Percentiles rank a stretch among this genome's conserved stretches.
phyloP scores from a whole-genome alignment of 345 rosid genomes.

The Aethionema arabicum region DNA sequence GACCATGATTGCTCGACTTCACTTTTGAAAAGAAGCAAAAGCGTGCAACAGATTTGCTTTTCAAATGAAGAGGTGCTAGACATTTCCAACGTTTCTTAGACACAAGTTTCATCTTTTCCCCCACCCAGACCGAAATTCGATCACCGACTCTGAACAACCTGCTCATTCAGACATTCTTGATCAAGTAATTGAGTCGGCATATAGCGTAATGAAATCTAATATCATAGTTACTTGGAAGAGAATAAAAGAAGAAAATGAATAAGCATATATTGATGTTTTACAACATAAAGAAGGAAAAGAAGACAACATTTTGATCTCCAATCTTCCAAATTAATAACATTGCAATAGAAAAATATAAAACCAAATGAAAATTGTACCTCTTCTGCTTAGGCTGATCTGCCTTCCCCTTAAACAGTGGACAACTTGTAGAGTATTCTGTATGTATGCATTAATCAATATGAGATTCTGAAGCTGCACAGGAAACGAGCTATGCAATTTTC shows the following conservation, averaged over 20 bases:
- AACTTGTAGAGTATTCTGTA: constrained; percentile 34
- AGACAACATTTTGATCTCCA: neutral
- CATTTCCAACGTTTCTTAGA: constrained; percentile 66
- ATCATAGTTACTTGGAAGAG: neutral
- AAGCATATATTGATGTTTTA: neutral
- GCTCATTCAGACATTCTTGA: constrained; percentile 22
- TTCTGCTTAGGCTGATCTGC: constrained; percentile 26
- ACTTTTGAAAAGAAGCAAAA: constrained; percentile 73
- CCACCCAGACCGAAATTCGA: constrained; percentile 25
- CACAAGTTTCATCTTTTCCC: constrained; percentile 61
- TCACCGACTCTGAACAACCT: constrained; percentile 46
- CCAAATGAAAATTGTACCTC: constrained; percentile 18
- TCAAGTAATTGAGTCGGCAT: neutral
- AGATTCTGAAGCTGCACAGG: constrained; percentile 21
- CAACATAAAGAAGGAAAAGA: constrained; percentile 5
- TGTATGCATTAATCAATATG: constrained; percentile 25
- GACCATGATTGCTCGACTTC: constrained; percentile 57
- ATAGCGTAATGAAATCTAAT: neutral
- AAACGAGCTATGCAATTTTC: constrained; percentile 28
- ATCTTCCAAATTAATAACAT: constrained; percentile 8
- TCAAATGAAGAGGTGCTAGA: constrained; percentile 49
- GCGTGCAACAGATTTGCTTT: constrained; percentile 61
- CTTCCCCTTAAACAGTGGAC: constrained; percentile 35
- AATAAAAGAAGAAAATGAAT: neutral
- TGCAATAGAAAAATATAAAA: neutral